Evolutionary conservation across 129 eudicot species (phyloP).

Genomic region (Helianthus annuus): HanXRQr2.0-SUNRISE NC_035436.2:57154119-57154618

Average conservation of each 20-base stretch:
- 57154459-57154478: background rate
- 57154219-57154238: constrained; percentile 95
- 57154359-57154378: background rate
- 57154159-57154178: background rate
- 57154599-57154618: background rate
- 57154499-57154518: background rate
- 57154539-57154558: background rate
- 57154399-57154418: background rate
- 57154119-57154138: background rate
- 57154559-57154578: background rate
- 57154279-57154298: constrained; percentile 91
- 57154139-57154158: constrained; percentile 1
- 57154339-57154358: background rate
- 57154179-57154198: background rate
- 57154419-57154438: background rate
- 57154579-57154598: background rate
- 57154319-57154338: background rate
- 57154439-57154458: background rate
- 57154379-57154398: background rate
- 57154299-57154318: constrained; percentile 67
- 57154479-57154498: background rate
- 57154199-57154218: constrained; percentile 84
- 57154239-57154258: constrained; percentile 88
- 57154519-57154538: background rate
- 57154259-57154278: constrained; percentile 67